Conservation (phyloP, 2,329 filamentous ascomycete genomes). For the Tympanopsis confertula region DNA sequence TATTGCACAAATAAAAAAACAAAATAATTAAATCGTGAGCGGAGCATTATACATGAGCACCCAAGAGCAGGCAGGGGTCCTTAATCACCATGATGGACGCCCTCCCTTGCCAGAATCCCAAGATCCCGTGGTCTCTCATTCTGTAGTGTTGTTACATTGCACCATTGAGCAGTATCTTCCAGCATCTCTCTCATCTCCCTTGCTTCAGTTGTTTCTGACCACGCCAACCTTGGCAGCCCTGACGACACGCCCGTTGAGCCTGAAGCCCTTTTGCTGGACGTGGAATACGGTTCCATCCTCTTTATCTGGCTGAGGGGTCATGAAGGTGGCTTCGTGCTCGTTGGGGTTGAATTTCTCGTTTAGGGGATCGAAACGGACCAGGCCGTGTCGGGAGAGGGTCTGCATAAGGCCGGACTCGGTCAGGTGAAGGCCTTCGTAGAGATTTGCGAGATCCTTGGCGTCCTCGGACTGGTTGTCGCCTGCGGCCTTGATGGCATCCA, state of each 20-base stretch:
- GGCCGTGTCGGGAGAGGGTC: constrained; percentile 85
- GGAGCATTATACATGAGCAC: too few relatives aligned
- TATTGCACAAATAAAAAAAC: too few relatives aligned
- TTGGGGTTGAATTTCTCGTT: constrained; percentile 91
- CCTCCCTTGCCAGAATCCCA: too few relatives aligned
- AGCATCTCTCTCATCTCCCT: too few relatives aligned
- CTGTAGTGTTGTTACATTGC: too few relatives aligned
- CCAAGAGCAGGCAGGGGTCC: too few relatives aligned
- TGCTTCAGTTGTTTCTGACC: constrained; percentile 78
- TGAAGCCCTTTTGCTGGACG: constrained; percentile 92
- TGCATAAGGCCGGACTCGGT: constrained; percentile 78
- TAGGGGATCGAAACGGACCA: constrained; percentile 77
- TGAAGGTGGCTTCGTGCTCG: constrained; percentile 91
- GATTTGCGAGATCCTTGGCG: constrained; percentile 61
- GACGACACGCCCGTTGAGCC: constrained; percentile 78
- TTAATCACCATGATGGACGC: too few relatives aligned
- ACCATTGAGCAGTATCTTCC: too few relatives aligned
- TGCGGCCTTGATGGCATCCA: constrained; percentile 30
- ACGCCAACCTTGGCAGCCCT: constrained; percentile 93
- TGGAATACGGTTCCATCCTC: constrained; percentile 84
- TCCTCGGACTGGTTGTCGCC: constrained; percentile 33
- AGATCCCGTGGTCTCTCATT: too few relatives aligned
- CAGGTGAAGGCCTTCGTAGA: constrained; percentile 90
- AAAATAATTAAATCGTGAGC: too few relatives aligned
- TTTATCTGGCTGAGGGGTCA: constrained; percentile 76